phyloP scores from a whole-genome alignment of 164 flowering plant genomes.

The Vitis rotundifolia region DNA sequence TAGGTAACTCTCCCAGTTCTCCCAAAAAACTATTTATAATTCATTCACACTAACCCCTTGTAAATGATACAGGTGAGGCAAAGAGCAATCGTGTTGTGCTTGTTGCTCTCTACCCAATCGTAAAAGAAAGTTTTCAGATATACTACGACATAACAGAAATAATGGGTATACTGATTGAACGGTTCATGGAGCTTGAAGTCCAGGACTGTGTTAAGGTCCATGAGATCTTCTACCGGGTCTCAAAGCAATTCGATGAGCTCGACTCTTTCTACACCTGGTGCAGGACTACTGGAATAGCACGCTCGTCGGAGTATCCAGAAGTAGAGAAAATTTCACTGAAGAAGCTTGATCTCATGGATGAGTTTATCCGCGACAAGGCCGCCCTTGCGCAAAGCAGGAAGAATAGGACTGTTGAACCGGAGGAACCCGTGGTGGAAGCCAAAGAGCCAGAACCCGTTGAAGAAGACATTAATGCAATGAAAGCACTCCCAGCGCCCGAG shows the following conservation, averaged over 20 bases:
- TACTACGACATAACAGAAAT: slow-evolving; percentile 48
- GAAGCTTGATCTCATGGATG: slow-evolving; percentile 49
- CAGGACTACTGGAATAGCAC: slow-evolving; percentile 35
- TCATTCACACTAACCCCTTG: not conserved
- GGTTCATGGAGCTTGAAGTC: slow-evolving; percentile 42
- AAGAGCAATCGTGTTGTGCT: slow-evolving; percentile 40
- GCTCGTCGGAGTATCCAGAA: slow-evolving; percentile 53
- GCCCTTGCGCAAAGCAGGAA: slow-evolving; percentile 18
- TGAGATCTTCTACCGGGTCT: slow-evolving; percentile 34
- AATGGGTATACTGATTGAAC: slow-evolving; percentile 36
- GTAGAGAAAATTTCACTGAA: slow-evolving; percentile 43
- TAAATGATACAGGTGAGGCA: slow-evolving; percentile 38
- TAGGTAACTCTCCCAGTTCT: slow-evolving; percentile 12
- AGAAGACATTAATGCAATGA: slow-evolving; percentile 46
- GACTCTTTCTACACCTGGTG: slow-evolving; percentile 45
- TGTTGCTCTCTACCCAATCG: slow-evolving; percentile 44
- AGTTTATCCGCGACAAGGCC: slow-evolving; percentile 40
- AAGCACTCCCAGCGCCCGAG: slow-evolving; percentile 72
- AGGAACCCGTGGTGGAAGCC: slow-evolving; percentile 4
- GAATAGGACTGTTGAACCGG: not conserved
- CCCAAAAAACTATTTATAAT: not conserved
- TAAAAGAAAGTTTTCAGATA: slow-evolving; percentile 47
- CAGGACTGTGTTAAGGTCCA: slow-evolving; percentile 35
- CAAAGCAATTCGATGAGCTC: slow-evolving; percentile 50
- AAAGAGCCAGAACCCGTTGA: slow-evolving; percentile 19